Base-by-base conservation (phyloP, 768 basidiomycete species). In the Russula virescens region DNA sequence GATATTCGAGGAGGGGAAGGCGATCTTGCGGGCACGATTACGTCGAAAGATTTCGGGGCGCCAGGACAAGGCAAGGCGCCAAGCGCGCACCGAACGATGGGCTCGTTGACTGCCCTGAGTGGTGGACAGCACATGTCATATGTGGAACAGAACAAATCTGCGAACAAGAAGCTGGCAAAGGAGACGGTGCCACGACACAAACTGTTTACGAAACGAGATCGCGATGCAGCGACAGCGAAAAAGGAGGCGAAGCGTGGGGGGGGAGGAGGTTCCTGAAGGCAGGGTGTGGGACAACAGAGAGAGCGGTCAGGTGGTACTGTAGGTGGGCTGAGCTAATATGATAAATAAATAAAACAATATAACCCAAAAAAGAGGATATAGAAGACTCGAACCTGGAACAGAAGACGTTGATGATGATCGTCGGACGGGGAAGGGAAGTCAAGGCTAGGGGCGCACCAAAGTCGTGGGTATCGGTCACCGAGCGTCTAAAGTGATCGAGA, bases 61-160 rank as follows among this genome's bases (percentile, higher is more conserved):
- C 81, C 83, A n/a, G 74, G 50, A 25, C 34, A 19, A 7, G 54
- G 79, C 53, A 85, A 80, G 71, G 83, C 86, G 75, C 86, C 88
- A 2, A 70, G 76, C 13, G 85, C 85, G 9, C 88, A 91, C 68
- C 81, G 91, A 65, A 91, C 89, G 51, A 86, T 87, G 2, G 93
- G 92, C 0, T 89, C 88, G 45, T 78, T 95, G 46, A 83, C 85
- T 2, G 89, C 91, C 40, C 79, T 96, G 67, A 91, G 89, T 72
- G 94, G 94, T 35, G 91, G 84, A 5, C 89, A 91, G 68, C 91
- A 91, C 69, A 94, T 94, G 92, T 91, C 89, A 51, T 95, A 94
- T 69, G 81, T 92, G 51, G 93, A 94, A 75, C 88, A 92, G 73
- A 94, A 94, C 77, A 92, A 91, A 74, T 89, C 87, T 23, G 89